Evolutionary conservation across 768 basidiomycete species (phyloP), one percentile per base, ranked within the genome.

Genomic region (Pulveroboletus sp.): DNA sequence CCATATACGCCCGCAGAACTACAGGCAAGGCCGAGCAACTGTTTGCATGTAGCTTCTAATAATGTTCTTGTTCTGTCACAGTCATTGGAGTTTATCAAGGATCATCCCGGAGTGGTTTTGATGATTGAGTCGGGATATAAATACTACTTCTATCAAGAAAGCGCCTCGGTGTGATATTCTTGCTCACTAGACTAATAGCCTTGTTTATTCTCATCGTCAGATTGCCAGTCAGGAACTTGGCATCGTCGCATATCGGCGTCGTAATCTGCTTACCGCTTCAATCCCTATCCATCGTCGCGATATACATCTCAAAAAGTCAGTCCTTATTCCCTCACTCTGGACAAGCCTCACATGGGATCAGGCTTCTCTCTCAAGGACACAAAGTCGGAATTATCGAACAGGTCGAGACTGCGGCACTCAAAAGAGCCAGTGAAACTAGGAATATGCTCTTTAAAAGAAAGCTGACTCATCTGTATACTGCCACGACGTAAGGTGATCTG

Each of bases 121-220:
- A 82, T 93, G 77, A 72, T 93, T 21, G 85, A 92, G 64, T 82
- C 86, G 27, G 91, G 91, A 5, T 93, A 93, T 66, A 93, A 86
- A 65, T 86, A 82, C 64, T 79, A 74, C 46, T 93, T 94, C 65
- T 93, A 83, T 58, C 85, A 82, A 43, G 84, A 92, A 18, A 92
- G 93, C 60, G 92, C 92, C 1, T 81, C 82, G 73, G 89, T 83
- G 44, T 35, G 64, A 51, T 31, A 27, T 35, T 43, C 37, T 21
- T 39, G 24, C n/a, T 36, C 18, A 24, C 36, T 18, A 30, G 7
- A 27, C 26, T 2, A 30, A 12, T 36, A 46, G 5, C 24, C 9
- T 41, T 41, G 36, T 27, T 42, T 35, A 69, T 54, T 46, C 46
- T 41, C 57, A 42, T 48, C 17, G 30, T 42, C 57, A 90, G 87